phyloP scores from a whole-genome alignment of 1,139 yeast genomes.

The Schwanniomyces etchellsii region DNA sequence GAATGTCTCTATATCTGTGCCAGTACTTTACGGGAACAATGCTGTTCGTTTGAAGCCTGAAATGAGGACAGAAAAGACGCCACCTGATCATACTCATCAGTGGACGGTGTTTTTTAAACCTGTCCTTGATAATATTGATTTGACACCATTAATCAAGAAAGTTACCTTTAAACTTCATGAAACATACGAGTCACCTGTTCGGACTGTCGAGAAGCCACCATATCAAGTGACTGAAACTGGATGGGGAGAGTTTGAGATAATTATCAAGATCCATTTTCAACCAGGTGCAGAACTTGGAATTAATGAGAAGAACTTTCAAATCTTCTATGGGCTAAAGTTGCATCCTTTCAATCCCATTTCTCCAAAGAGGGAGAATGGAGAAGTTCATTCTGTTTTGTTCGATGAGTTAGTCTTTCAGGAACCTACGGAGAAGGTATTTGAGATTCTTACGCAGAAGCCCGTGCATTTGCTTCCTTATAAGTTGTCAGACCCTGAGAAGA shows the following conservation, averaged over 20 bases:
- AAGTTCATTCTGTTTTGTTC: constrained; percentile 63
- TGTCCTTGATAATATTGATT: constrained; percentile 68
- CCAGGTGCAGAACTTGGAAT: constrained; percentile 60
- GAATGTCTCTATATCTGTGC: constrained; percentile 77
- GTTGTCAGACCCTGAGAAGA: constrained; percentile 36
- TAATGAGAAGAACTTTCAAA: constrained; percentile 78
- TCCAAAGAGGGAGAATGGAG: constrained; percentile 36
- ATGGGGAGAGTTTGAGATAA: constrained; percentile 98
- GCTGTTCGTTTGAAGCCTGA: constrained; percentile 69
- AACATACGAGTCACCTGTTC: constrained; percentile 78
- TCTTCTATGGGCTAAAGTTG: constrained; percentile 83
- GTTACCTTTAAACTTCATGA: constrained; percentile 95
- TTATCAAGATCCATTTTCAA: constrained; percentile 79
- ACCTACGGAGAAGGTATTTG: constrained; percentile 88
- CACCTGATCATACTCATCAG: constrained; percentile 86
- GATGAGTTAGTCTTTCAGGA: constrained; percentile 95
- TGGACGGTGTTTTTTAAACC: constrained; percentile 95
- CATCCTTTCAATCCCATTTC: constrained; percentile 74
- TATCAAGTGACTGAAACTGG: constrained; percentile 96
- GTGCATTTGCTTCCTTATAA: constrained; percentile 67
- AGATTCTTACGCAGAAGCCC: constrained; percentile 67
- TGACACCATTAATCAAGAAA: constrained; percentile 78
- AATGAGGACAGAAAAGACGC: constrained; percentile 62
- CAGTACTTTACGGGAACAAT: constrained; percentile 81
- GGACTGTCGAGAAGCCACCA: constrained; percentile 86